These are phyloP conservation scores for Gaultheria prostrata DNA, from an alignment of 148 eudicot genomes.

Conservation along the genomic window DNA sequence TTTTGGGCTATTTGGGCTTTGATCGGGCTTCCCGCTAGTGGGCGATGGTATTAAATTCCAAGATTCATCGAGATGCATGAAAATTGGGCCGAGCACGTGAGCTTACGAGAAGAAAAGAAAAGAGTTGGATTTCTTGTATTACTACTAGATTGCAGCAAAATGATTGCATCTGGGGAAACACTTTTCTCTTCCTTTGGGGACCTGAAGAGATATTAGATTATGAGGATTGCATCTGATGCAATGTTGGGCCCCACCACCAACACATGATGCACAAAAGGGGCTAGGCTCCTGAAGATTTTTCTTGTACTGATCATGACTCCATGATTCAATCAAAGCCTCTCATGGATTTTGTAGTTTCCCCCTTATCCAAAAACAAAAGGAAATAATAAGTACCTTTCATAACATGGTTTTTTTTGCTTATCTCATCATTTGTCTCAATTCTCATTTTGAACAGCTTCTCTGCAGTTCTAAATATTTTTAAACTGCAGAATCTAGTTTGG, in stretches of 20 bases:
- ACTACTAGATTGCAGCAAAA: neutral
- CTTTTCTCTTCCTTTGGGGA: neutral
- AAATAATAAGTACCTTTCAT: no score
- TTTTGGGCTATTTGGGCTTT: no score
- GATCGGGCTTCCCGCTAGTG: no score
- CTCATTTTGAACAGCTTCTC: neutral
- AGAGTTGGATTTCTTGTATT: neutral
- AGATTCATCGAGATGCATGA: no score
- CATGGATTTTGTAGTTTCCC: neutral
- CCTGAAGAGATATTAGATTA: neutral
- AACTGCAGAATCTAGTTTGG: neutral
- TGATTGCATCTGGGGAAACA: conserved; percentile 1
- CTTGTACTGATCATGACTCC: neutral
- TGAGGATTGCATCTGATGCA: neutral
- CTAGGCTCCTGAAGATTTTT: neutral
- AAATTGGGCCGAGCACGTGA: no score
- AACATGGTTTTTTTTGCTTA: neutral
- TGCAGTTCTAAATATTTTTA: neutral
- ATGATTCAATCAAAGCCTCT: neutral
- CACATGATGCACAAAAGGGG: neutral
- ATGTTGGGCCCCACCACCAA: conserved; percentile 2
- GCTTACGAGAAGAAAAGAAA: no score
- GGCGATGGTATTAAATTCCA: no score
- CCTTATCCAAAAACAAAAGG: neutral
- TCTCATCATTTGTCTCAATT: neutral